Evolutionary conservation across 495 filamentous ascomycete species (phyloP).

Genomic region (Aspergillus leporis): DNA sequence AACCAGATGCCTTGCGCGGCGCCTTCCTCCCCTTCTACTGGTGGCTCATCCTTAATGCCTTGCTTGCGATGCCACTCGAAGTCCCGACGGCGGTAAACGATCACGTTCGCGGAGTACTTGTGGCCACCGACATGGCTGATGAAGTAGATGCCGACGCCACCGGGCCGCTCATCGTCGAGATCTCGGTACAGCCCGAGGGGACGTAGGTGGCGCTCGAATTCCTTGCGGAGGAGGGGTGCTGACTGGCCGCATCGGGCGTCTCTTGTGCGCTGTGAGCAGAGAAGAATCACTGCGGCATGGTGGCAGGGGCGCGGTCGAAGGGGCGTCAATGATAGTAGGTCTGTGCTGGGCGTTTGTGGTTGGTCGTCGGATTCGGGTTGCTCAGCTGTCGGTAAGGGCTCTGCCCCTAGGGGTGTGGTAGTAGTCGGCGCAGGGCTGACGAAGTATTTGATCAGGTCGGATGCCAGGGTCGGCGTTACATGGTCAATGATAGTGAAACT

Average conservation of each 20-base stretch:
- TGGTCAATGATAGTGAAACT: conserved; percentile 84
- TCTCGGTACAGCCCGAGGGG: conserved; percentile 84
- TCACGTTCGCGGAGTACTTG: conserved; percentile 68
- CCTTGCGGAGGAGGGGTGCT: conserved; percentile 79
- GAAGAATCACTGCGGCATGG: conserved; percentile 82
- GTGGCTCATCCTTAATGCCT: conserved; percentile 20
- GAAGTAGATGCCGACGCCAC: conserved; percentile 93
- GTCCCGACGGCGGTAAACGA: conserved; percentile 76
- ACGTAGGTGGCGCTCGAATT: conserved; percentile 88
- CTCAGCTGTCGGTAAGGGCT: conserved; percentile 3
- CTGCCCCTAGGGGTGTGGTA: conserved; percentile 60
- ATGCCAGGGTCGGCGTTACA: conserved; percentile 74
- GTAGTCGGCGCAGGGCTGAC: conserved; percentile 75
- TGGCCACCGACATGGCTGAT: conserved; percentile 73
- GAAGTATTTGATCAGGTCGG: conserved; percentile 68
- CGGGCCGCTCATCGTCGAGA: conserved; percentile 78
- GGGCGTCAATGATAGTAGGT: conserved; percentile 42
- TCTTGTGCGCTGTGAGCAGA: conserved; percentile 90
- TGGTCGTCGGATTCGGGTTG: conserved; percentile 10
- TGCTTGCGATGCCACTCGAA: conserved; percentile 50
- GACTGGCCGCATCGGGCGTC: conserved; percentile 94
- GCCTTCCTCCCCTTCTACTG: conserved; percentile 49
- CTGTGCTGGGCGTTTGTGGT: conserved; percentile 25
- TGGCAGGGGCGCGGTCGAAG: conserved; percentile 71
- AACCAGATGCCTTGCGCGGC: conserved; percentile 94